A percentile compares a stretch with the other conserved stretches of the same genome.
phyloP scores from a whole-genome alignment of 352 stramenopile genomes.

The Phytophthora chlamydospora region DNA sequence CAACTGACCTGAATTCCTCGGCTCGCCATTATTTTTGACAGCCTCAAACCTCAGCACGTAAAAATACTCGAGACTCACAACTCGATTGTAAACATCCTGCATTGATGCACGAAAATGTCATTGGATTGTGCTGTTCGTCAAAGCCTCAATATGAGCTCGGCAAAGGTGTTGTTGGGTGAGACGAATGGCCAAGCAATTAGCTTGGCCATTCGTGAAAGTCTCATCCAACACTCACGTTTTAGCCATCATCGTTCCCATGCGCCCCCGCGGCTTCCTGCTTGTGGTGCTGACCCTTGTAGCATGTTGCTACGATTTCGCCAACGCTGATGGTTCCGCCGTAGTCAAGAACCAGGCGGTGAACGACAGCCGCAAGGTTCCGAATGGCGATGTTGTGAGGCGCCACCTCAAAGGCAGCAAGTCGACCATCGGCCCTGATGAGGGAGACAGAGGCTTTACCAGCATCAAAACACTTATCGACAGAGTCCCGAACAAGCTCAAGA shows the following conservation, averaged over 20 bases:
- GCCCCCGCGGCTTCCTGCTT: slow-evolving; percentile 17
- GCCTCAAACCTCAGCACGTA: slow-evolving; percentile 6
- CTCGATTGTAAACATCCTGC: not conserved
- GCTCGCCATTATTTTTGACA: slow-evolving; percentile 29
- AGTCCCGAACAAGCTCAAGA: slow-evolving; percentile 15
- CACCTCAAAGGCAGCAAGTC: slow-evolving; percentile 5
- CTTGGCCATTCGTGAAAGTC: too few relatives aligned
- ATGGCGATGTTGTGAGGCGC: not conserved
- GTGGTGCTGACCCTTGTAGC: slow-evolving; percentile 5
- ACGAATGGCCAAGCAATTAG: too few relatives aligned
- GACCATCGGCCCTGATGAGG: too few relatives aligned
- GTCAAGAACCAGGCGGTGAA: not conserved
- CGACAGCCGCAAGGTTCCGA: not conserved
- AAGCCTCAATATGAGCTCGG: too few relatives aligned
- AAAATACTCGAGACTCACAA: slow-evolving; percentile 21
- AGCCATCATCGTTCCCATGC: slow-evolving; percentile 17
- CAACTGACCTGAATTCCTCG: slow-evolving; percentile 70
- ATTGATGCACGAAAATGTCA: too few relatives aligned
- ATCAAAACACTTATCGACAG: slow-evolving; percentile 6
- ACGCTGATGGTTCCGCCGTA: slow-evolving; percentile 2
- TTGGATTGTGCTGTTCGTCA: too few relatives aligned
- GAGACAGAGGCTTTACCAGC: not conserved
- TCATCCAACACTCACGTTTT: too few relatives aligned
- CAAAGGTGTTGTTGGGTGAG: too few relatives aligned
- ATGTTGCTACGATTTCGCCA: slow-evolving; percentile 6